A percentile compares a stretch with the other conserved stretches of the same genome.
Evolutionary conservation across 2,329 filamentous ascomycete species (phyloP).

Genomic region (Clarireedia homoeocarpa): DNA sequence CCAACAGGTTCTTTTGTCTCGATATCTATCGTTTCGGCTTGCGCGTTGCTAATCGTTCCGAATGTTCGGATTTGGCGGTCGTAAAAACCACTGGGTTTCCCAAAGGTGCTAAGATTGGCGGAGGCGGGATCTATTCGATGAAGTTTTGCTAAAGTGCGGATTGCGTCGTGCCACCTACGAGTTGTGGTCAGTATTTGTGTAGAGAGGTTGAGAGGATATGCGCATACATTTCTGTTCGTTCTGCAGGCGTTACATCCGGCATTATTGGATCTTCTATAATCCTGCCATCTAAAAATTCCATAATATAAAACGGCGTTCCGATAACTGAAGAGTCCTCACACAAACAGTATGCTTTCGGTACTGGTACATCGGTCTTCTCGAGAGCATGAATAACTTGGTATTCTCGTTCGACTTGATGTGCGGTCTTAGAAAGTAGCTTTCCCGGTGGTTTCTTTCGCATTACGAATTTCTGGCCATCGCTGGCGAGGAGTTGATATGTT

Average conservation of each 20-base stretch:
- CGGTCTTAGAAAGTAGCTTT: conserved; percentile 82
- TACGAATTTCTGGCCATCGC: conserved; percentile 66
- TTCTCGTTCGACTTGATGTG: conserved; percentile 94
- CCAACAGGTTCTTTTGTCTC: conserved; percentile 74
- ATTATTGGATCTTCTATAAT: conserved; percentile 87
- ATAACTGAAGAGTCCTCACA: conserved; percentile 77
- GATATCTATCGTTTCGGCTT: conserved; percentile 66
- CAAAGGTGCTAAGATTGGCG: conserved; percentile 66
- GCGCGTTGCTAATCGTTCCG: conserved; percentile 66
- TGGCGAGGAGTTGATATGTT: conserved; percentile 81
- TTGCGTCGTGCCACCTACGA: conserved; percentile 69
- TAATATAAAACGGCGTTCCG: conserved; percentile 92
- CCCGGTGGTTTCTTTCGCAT: conserved; percentile 98
- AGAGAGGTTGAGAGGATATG: not conserved
- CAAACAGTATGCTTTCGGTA: conserved; percentile 74
- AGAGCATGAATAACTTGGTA: conserved; percentile 85
- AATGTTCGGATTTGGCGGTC: conserved; percentile 80
- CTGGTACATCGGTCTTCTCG: conserved; percentile 70
- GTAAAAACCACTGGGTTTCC: conserved; percentile 72
- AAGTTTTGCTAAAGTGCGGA: conserved; percentile 76
- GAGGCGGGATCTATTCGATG: conserved; percentile 63
- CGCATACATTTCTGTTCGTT: conserved; percentile 62
- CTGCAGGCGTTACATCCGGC: conserved; percentile 58
- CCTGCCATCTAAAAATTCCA: conserved; percentile 89
- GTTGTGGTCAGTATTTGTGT: conserved; percentile 1